Conservation (phyloP, 2,329 filamentous ascomycete species). For the Monosporascus sp. region DNA sequence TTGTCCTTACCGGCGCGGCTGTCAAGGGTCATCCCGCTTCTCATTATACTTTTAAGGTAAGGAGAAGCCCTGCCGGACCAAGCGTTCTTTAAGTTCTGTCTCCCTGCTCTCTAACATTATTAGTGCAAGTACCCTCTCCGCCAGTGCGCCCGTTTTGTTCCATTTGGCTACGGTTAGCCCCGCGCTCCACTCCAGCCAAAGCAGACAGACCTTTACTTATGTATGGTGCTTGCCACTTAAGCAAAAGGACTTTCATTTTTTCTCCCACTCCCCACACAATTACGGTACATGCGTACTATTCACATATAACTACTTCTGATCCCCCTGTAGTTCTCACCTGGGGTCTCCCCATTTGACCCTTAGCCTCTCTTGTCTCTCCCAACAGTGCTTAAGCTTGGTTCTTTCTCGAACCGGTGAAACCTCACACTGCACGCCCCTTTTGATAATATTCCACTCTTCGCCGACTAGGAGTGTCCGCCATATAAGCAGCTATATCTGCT, state of each 20-base stretch:
- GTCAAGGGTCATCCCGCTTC: constrained; percentile 11
- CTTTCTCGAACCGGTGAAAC: too few relatives aligned
- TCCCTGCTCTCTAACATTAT: background rate
- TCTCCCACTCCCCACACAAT: background rate
- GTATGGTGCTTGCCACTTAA: background rate
- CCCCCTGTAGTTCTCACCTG: background rate
- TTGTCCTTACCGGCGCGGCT: constrained; percentile 2
- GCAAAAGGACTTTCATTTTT: background rate
- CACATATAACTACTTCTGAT: background rate
- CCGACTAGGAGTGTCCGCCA: background rate
- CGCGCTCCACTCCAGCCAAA: constrained; percentile 6
- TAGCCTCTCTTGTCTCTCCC: background rate
- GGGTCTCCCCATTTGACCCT: background rate
- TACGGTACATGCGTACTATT: background rate
- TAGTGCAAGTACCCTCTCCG: background rate
- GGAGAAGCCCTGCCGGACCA: constrained; percentile 4
- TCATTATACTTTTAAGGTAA: constrained; percentile 5
- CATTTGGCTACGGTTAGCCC: constrained; percentile 6
- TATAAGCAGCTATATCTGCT: background rate
- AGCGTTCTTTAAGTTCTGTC: constrained; percentile 1
- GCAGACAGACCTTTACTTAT: background rate
- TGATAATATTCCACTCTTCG: too few relatives aligned
- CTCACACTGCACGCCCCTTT: too few relatives aligned
- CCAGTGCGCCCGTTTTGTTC: constrained; percentile 2
- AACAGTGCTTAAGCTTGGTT: background rate